Evolutionary conservation across 1,139 yeast genomes (phyloP), one percentile per base, ranked within the genome.

Genomic region (Hansenula sp.): DNA sequence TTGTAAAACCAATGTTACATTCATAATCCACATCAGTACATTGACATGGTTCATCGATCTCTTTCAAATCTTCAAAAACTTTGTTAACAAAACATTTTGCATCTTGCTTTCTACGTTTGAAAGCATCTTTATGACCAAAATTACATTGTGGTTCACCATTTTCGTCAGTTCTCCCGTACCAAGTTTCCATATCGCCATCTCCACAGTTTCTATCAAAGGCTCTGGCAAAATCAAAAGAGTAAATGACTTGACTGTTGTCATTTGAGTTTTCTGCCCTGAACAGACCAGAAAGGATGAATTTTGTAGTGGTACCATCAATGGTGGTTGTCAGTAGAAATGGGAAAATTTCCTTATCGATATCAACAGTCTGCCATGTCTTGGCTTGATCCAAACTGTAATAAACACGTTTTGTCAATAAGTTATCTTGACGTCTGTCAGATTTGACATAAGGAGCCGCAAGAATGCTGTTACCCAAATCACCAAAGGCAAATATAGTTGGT

Each of bases 341-440:
- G 24, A 66, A 55, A 7, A 82, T 55, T 1, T 71, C 53, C 10
- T 53, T 49, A n/a, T 78, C 81, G n/a, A 89, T 60, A 16, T 72
- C 67, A 24, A 70, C 62, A 21, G 69, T 67, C 2, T 62, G 53
- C 94, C 95, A 90, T 1, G 81, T 63, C 17, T 66, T 59, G 31
- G 96, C 96, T 59, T 87, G 93, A 59, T 89, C 90, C 36, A 84
- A 61, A 0, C 96, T 86, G 55, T 71, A 89, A 47, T 68, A 70
- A 36, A 79, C 11, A 21, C 42, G 65, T 5, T 66, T 52, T 13
- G 59, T 54, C 5, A 59, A 51, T 36, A 62, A 54, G 11, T 45
- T 48, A 41, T 58, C 62, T 10, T 63, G 49, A 12, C 38, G 32
- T 28, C 9, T 65, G 3, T 29, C n/a, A 2, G 36, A 42, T 12